Base-by-base conservation (phyloP, 306 rosid species). In the Glycine soja region DNA sequence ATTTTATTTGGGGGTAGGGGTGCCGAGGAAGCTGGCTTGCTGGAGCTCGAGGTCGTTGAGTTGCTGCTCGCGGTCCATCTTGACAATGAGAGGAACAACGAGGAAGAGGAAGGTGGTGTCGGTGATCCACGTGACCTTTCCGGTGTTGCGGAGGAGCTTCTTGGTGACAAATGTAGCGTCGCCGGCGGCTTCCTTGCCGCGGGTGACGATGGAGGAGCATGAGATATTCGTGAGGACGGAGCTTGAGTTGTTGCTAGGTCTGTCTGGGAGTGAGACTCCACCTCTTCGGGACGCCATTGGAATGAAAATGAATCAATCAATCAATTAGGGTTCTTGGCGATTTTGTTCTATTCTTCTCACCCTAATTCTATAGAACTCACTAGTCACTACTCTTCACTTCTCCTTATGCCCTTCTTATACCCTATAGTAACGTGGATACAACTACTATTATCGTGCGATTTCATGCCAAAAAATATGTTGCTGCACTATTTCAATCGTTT, bases 1-100 rank as follows among this genome's bases (percentile, higher is more conserved):
- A 3, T 3, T 50, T 90, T 89, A 94, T 77, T 92, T 89, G 12
- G 88, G 51, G 70, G 86, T 4, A 13, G 93, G 82, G 10, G 95
- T 72, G n/a, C 99, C 99, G 48, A 95, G 98, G 72, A 95, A 78
- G 88, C 92, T 95, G 65, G 94, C 97, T 86, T 93, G 97, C 82
- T 95, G 98, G 76, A 93, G 93, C 85, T 95, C 98, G 79, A 93
- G 89, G 45, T 95, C 99, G 75, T 64, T 95, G 81, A 91, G 52
- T 89, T 93, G 99, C 90, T 93, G 98, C 61, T 95, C 99, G 43
- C 99, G 99, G 87, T 95, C 99, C 96, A 93, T 95, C 76, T 88
- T 96, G 81, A 95, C 92, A 72, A 95, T 91, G 74, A 95, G 84
- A 3, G 99, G 99, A 0, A 93, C 98, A 16, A 89, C 90, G 68